Evolutionary conservation across 2,329 filamentous ascomycete genomes (phyloP), one percentile per base, ranked within the genome.

Genomic region (Sodiomyces alkalinus): DNA sequence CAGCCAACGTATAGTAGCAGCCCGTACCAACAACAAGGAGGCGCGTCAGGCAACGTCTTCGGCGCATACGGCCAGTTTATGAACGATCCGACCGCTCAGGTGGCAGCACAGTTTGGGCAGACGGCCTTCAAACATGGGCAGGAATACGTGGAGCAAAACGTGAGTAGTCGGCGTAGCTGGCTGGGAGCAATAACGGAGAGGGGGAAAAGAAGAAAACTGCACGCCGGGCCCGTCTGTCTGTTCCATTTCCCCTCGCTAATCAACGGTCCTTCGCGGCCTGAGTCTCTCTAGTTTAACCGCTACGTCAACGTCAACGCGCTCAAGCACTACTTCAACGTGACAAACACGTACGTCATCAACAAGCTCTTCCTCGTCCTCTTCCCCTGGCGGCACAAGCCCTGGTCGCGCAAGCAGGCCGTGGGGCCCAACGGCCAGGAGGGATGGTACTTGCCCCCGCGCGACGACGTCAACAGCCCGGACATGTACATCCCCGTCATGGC

Each of bases 401-500:
- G 90, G 90, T 92, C 83, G 35, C 79, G 92, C 40, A 85, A 92
- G 52, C 82, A 92, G 50, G 64, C 77, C 32, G 67, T 75, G 32
- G 74, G 76, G 13, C 71, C 74, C 32, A 73, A 69, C 47, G 68
- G 77, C 28, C 71, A 76, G 42, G 74, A 79, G 38, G 72, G 72
- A 25, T 77, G 75, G 62, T 98, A 90, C 55, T 68, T 94, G 6
- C 83, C 90, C 5, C 90, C 90, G 3, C 70, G 90, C 39, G 87
- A 98, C 52, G 90, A 98, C 48, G 65, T 96, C 53, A 98, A 98
- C 57, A 92, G 83, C 39, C 90, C 92, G 11, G 90, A 98, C 56
- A 96, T 98, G 86, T 98, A 98, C 59, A 98, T 98, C 44, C 86
- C 86, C 53, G 79, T 92, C 46, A 98, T 98, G 90, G 87, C 90